These are phyloP conservation scores for Persicaria maculosa DNA, from an alignment of 148 eudicot species.

Conservation along the genomic window DNA sequence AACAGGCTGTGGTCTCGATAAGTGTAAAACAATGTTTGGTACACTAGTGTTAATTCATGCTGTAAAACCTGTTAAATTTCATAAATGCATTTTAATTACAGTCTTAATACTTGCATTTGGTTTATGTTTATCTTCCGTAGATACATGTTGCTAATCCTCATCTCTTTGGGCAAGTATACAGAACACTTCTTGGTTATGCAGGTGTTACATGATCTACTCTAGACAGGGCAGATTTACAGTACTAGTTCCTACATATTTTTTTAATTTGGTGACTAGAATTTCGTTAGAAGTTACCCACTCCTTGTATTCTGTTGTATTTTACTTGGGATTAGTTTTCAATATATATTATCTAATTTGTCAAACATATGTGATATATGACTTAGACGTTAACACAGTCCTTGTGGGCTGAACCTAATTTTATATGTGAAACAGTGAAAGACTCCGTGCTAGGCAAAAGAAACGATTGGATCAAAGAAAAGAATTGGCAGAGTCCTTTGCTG, in stretches of 20 bases:
- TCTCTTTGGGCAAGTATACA: background rate
- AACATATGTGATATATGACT: no score
- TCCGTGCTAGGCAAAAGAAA: constrained; percentile 88
- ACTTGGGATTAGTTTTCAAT: no score
- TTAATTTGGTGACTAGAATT: background rate
- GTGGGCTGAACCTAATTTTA: background rate
- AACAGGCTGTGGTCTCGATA: background rate
- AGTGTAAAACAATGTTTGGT: background rate
- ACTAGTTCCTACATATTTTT: background rate
- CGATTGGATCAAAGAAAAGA: constrained; percentile 54
- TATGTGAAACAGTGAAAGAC: constrained; percentile 50
- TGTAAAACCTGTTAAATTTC: background rate
- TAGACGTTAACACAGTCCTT: no score
- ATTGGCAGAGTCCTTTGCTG: constrained; percentile 24
- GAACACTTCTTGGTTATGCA: background rate
- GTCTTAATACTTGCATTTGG: background rate
- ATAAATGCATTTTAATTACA: background rate
- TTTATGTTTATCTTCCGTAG: background rate
- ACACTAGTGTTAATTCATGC: background rate
- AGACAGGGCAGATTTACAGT: background rate
- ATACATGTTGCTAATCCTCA: background rate
- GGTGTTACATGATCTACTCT: background rate
- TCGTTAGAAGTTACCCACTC: background rate
- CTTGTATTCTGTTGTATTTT: background rate
- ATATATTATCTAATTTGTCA: no score